phyloP scores from a whole-genome alignment of 1,139 yeast genomes.

The Pichia sp. region DNA sequence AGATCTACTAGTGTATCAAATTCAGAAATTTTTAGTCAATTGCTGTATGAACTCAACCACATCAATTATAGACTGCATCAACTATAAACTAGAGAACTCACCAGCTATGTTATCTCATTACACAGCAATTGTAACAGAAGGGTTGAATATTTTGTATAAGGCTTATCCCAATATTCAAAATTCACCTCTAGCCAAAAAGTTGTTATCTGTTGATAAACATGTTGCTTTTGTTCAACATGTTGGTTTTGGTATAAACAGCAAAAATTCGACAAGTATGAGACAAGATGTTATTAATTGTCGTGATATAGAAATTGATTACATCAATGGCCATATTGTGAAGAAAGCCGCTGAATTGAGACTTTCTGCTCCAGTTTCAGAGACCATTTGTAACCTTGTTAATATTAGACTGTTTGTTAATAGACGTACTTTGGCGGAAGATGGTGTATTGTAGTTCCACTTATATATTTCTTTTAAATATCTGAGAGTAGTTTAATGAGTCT shows the following conservation, averaged over 20 bases:
- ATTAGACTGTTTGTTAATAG: constrained; percentile 30
- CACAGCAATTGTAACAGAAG: constrained; percentile 41
- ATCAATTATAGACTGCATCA: constrained; percentile 60
- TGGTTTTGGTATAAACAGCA: constrained; percentile 29
- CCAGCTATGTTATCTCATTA: constrained; percentile 31
- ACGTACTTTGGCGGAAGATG: constrained; percentile 4
- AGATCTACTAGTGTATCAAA: constrained; percentile 56
- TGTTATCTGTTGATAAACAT: constrained; percentile 27
- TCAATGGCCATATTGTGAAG: constrained; percentile 66
- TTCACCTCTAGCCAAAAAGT: constrained; percentile 14
- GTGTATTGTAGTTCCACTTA: neutral
- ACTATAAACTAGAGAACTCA: constrained; percentile 55
- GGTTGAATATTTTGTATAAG: constrained; percentile 33
- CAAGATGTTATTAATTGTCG: constrained; percentile 60
- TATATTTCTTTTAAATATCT: too few relatives aligned
- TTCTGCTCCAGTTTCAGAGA: constrained; percentile 41
- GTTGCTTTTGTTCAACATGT: constrained; percentile 20
- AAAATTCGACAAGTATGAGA: constrained; percentile 82
- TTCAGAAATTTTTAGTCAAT: constrained; percentile 68
- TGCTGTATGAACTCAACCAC: constrained; percentile 72
- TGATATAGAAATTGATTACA: constrained; percentile 68
- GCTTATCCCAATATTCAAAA: constrained; percentile 30
- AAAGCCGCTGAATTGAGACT: constrained; percentile 42
- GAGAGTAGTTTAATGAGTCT: too few relatives aligned
- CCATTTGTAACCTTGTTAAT: constrained; percentile 43